Conservation (phyloP, 2,329 filamentous ascomycete species). For the Verticillium albo-atrum region DNA sequence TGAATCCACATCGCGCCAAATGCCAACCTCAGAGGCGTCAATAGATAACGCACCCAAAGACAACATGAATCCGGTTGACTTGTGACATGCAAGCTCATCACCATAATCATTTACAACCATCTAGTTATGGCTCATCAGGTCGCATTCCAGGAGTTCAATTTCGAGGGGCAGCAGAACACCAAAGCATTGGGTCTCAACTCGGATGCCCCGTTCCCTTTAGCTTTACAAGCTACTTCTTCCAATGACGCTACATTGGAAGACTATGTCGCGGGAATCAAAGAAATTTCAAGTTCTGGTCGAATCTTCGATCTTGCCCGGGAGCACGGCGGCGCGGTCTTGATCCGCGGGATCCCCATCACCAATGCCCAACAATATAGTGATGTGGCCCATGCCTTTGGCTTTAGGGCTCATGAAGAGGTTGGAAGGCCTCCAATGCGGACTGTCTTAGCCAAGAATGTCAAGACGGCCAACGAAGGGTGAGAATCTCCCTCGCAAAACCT, state of each 20-base stretch:
- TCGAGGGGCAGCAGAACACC: slow-evolving; percentile 18
- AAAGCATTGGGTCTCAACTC: slow-evolving; percentile 13
- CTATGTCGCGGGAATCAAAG: slow-evolving; percentile 11
- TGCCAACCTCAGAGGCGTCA: not conserved
- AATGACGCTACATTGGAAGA: slow-evolving; percentile 9
- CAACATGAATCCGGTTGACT: not conserved
- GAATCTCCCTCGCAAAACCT: not conserved
- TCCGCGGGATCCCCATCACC: slow-evolving; percentile 25
- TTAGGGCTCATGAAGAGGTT: slow-evolving; percentile 26
- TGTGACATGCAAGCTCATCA: not conserved
- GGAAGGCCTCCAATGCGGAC: slow-evolving; percentile 26
- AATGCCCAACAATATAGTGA: slow-evolving; percentile 26
- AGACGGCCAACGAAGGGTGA: slow-evolving; percentile 31
- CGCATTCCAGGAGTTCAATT: slow-evolving; percentile 12
- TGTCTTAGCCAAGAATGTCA: slow-evolving; percentile 26
- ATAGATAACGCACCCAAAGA: not conserved
- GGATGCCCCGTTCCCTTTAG: slow-evolving; percentile 17
- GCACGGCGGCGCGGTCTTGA: slow-evolving; percentile 27
- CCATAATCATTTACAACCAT: too few species aligned
- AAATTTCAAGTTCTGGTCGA: slow-evolving; percentile 17
- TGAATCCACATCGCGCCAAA: not conserved
- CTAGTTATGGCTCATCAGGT: not conserved
- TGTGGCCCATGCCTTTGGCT: slow-evolving; percentile 28
- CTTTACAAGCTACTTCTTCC: slow-evolving; percentile 5
- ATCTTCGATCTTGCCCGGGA: slow-evolving; percentile 16